A percentile compares a stretch with the other conserved stretches of the same genome.
Conservation (phyloP, 2,329 filamentous ascomycete genomes). For the Aureobasidium pullulans region DNA sequence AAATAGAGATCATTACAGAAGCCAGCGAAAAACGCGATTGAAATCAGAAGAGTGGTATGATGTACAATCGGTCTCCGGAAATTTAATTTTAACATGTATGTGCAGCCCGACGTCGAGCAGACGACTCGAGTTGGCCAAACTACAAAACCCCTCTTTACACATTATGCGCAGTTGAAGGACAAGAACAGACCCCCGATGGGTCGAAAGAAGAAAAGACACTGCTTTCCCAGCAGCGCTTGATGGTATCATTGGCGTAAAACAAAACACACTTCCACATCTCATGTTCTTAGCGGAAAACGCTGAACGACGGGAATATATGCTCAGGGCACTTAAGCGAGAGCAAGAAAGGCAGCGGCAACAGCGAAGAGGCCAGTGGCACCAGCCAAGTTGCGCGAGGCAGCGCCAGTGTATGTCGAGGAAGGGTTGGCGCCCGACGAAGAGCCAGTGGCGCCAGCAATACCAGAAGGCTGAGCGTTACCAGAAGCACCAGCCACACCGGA, state of each 20-base stretch:
- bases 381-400: conserved; percentile 6
- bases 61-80: too few species aligned
- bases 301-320: not conserved
- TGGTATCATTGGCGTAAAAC: conserved; percentile 4
- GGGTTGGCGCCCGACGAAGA: not conserved
- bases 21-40: too few species aligned
- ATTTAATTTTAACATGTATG: too few species aligned
- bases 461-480: not conserved
- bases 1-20: too few species aligned
- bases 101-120: too few species aligned
- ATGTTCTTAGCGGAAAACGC: not conserved
- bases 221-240: not conserved
- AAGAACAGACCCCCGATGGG: not conserved
- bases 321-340: not conserved
- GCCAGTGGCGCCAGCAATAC: not conserved
- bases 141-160: too few species aligned
- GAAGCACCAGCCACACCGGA: not conserved
- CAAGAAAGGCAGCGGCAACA: not conserved
- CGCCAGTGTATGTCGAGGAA: conserved; percentile 2
- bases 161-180: too few species aligned
- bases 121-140: too few species aligned
- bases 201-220: not conserved
- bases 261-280: not conserved
- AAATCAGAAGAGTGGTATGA: too few species aligned
- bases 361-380: not conserved